Evolutionary conservation across 192 early-diverging fungal genomes (phyloP), one percentile per base, ranked within the genome.

Genomic region (Irineochytrium annulatum): DNA sequence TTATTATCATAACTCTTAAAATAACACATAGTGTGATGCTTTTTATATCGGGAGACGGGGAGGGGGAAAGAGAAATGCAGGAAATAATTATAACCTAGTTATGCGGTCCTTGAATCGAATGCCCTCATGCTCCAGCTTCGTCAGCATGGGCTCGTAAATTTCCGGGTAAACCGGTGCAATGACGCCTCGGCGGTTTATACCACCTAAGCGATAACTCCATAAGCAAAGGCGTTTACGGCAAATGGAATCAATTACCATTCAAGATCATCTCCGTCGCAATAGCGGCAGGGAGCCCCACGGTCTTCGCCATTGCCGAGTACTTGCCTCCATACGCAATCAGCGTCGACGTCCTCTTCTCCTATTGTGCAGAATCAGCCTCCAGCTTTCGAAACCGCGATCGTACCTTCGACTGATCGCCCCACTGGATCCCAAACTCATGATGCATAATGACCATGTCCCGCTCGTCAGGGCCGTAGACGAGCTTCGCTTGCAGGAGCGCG

Each of bases 231-330:
- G n/a, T n/a, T n/a, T n/a, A n/a, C n/a, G n/a, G 37, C n/a, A 41
- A 41, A 13, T 8, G 37, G n/a, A 41, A 41, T 13, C 37, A 33
- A 62, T 81, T 78, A 70, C 95, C 95, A 67, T 94, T 87, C 56
- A 99, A 77, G 6, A 99, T 83, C 68, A 96, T 74, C 77, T 96
- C 88, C 13, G 86, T 84, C 28, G 92, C 93, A 82, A 99, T 93
- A 68, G 91, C 97, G 52, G 92, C 95, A 32, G 97, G 97, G 20
- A 92, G 84, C 59, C 97, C 97, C 34, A 99, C 97, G 27, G 93
- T 91, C 66, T 86, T 93, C 54, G 97, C 94, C 97, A 99, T 99
- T 34, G 97, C 95, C 41, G 87, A 83, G 81, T 85, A 87, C 24
- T 88, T 90, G 63, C 79, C 78, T 60, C 95, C 97, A 74, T 91